Evolutionary conservation across 306 rosid genomes (phyloP).

Genomic region (Acacia crassicarpa): DNA sequence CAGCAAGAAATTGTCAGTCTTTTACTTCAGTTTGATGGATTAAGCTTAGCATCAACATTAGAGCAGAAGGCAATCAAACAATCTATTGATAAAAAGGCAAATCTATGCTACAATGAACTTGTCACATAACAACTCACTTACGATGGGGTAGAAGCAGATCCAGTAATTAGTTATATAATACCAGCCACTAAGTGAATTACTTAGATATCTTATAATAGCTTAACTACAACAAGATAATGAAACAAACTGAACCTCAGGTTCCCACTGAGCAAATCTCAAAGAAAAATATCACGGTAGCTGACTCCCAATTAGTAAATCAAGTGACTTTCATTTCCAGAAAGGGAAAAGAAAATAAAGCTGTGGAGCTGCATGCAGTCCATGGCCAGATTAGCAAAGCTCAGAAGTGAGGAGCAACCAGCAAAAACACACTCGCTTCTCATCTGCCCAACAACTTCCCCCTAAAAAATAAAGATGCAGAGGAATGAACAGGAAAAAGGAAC

Average conservation of each 20-base stretch:
- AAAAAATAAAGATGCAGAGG: slow-evolving; percentile 14
- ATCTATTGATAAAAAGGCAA: slow-evolving; percentile 9
- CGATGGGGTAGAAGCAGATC: slow-evolving; percentile 30
- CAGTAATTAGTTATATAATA: slow-evolving; percentile 26
- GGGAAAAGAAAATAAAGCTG: slow-evolving; percentile 8
- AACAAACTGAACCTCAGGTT: slow-evolving; percentile 12
- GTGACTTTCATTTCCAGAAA: neutral
- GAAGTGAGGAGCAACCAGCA: slow-evolving; percentile 18
- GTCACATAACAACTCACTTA: slow-evolving; percentile 14
- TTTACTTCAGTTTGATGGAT: slow-evolving; percentile 7
- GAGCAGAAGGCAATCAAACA: slow-evolving; percentile 11
- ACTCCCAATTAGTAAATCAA: slow-evolving; percentile 29
- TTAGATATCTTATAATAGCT: neutral
- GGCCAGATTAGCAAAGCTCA: slow-evolving; percentile 33
- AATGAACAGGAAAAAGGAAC: neutral
- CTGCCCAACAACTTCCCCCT: neutral
- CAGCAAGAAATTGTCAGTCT: slow-evolving; percentile 28
- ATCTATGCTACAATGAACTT: slow-evolving; percentile 10
- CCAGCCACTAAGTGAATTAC: neutral
- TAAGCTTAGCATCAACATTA: neutral
- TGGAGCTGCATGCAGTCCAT: slow-evolving; percentile 43
- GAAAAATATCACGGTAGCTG: slow-evolving; percentile 29
- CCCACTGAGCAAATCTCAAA: slow-evolving; percentile 3
- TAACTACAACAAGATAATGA: slow-evolving; percentile 20
- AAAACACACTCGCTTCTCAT: neutral